These are phyloP conservation scores for Metschnikowia borealis DNA, from an alignment of 805 yeast genomes.

Conservation along the genomic window DNA sequence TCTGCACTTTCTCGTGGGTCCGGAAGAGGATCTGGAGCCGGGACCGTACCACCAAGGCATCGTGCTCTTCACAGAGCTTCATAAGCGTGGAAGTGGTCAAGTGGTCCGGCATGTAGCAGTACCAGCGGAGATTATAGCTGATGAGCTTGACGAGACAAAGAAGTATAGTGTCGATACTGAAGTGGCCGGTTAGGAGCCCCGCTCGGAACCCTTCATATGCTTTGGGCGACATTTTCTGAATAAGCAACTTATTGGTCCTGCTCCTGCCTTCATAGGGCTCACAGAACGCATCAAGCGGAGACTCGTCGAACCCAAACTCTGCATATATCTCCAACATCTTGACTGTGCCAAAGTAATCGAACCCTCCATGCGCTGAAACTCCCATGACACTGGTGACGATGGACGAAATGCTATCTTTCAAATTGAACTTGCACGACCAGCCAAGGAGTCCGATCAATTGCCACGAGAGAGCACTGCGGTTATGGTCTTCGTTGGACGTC, in stretches of 20 bases:
- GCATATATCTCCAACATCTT: slow-evolving; percentile 47
- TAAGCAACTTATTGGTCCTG: slow-evolving; percentile 32
- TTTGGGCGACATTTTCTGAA: slow-evolving; percentile 20
- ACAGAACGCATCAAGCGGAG: slow-evolving; percentile 28
- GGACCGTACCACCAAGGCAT: slow-evolving; percentile 37
- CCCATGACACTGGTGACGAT: slow-evolving; percentile 47
- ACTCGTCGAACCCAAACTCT: slow-evolving; percentile 34
- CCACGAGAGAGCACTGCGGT: slow-evolving; percentile 70
- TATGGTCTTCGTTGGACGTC: slow-evolving; percentile 22
- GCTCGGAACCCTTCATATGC: slow-evolving; percentile 21
- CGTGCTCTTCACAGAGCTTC: slow-evolving; percentile 40
- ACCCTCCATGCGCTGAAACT: slow-evolving; percentile 48
- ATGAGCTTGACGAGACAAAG: slow-evolving; percentile 43
- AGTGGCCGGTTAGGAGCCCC: slow-evolving; percentile 25
- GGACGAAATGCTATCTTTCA: slow-evolving; percentile 35
- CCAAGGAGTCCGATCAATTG: slow-evolving; percentile 54
- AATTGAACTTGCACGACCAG: slow-evolving; percentile 38
- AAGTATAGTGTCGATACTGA: slow-evolving; percentile 32
- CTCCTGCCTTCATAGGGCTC: slow-evolving; percentile 26
- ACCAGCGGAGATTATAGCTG: slow-evolving; percentile 65
- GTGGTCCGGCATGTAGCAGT: slow-evolving; percentile 48
- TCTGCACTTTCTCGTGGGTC: slow-evolving; percentile 6
- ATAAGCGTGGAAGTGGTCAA: slow-evolving; percentile 41
- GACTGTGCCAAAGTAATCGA: slow-evolving; percentile 56
- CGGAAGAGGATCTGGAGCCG: slow-evolving; percentile 35